A percentile compares a stretch with the other conserved stretches of the same genome.
Evolutionary conservation across 1,139 yeast species (phyloP).

Genomic region (Suzukiozyma palmioleophila): DNA sequence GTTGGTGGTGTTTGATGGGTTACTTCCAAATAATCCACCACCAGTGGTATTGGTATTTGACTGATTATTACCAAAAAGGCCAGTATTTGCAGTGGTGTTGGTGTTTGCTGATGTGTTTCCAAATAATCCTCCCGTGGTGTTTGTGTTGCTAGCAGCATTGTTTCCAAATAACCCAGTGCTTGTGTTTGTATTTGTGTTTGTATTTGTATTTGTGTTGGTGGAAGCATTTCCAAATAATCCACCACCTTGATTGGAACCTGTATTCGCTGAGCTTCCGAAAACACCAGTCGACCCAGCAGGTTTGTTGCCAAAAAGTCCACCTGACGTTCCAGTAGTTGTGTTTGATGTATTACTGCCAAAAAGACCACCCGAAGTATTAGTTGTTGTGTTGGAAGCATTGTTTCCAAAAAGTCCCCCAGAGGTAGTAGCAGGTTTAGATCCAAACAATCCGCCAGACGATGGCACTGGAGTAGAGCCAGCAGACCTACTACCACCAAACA

Average conservation of each 20-base stretch:
- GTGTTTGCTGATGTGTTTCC: conserved; percentile 9
- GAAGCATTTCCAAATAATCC: conserved; percentile 19
- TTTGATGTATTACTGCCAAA: conserved; percentile 10
- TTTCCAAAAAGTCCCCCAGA: conserved; percentile 13
- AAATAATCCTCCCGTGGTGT: conserved; percentile 17
- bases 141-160: conserved; percentile 10
- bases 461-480: conserved; percentile 11
- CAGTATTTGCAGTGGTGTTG: conserved; percentile 7
- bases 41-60: conserved; percentile 7
- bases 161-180: conserved; percentile 24
- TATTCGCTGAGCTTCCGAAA: conserved; percentile 5
- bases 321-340: conserved; percentile 6
- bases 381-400: conserved; percentile 2
- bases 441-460: conserved; percentile 23
- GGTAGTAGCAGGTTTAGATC: conserved; percentile 11
- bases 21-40: conserved; percentile 27
- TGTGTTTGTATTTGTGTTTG: conserved; percentile 7
- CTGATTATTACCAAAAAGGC: conserved; percentile 9
- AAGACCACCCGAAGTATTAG: conserved; percentile 15
- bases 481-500: conserved; percentile 16
- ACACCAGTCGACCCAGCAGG: conserved; percentile 6
- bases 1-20: conserved; percentile 6
- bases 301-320: conserved; percentile 20
- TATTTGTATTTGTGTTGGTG: conserved; percentile 1
- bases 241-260: conserved; percentile 10